phyloP scores from a whole-genome alignment of 176 grass and related monocot genomes.

The Oryza officinalis region DNA sequence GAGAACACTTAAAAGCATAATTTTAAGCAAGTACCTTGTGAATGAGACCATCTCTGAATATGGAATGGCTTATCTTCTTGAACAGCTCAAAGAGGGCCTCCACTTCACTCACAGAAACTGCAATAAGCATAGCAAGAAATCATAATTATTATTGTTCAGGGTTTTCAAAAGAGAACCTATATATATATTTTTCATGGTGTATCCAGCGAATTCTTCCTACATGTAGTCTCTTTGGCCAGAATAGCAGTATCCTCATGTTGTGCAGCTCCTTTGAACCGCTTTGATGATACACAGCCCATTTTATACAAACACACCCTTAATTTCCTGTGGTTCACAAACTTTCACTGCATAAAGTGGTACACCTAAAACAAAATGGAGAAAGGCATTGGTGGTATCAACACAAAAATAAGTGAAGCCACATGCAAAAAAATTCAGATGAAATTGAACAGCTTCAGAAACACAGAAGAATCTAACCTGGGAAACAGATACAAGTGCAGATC shows the following conservation, averaged over 20 bases:
- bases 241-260: slow-evolving; percentile 51
- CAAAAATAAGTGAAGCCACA: background rate
- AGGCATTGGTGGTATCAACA: background rate
- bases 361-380: slow-evolving; percentile 16
- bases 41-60: slow-evolving; percentile 68
- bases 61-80: slow-evolving; percentile 79
- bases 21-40: slow-evolving; percentile 56
- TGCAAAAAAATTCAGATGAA: background rate
- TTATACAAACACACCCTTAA: slow-evolving; percentile 8
- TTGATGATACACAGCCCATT: slow-evolving; percentile 64
- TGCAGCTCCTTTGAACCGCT: slow-evolving; percentile 37
- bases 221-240: slow-evolving; percentile 69
- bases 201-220: slow-evolving; percentile 38
- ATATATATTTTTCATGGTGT: background rate
- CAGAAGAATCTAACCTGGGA: slow-evolving; percentile 12
- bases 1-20: background rate
- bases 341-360: background rate
- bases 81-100: slow-evolving; percentile 80
- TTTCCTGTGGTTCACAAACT: background rate
- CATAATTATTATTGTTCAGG: background rate
- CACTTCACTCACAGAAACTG: slow-evolving; percentile 82
- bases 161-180: background rate
- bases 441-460: background rate
- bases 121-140: background rate
- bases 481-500: background rate